A percentile compares a stretch with the other conserved stretches of the same genome.
These are phyloP conservation scores for Pythium graminicola DNA, from an alignment of 352 stramenopile genomes.

Conservation along the genomic window DNA sequence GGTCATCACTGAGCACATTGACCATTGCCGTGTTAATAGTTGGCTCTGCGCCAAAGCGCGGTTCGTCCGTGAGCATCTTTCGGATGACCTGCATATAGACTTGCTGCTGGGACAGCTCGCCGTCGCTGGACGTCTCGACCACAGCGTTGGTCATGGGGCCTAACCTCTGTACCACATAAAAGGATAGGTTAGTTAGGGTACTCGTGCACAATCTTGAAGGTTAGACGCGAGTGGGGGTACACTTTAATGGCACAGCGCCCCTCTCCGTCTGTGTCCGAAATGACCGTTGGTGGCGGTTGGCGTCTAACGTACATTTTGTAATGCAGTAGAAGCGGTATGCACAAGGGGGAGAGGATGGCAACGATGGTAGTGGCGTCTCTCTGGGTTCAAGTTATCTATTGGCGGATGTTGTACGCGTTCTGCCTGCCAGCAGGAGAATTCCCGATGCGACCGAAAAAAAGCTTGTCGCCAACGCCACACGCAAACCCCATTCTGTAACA, in stretches of 20 bases:
- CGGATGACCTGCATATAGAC: constrained; percentile 28
- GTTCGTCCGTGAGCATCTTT: constrained; percentile 48
- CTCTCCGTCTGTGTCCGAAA: not conserved
- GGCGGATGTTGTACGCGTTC: too few relatives aligned
- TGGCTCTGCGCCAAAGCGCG: constrained; percentile 13
- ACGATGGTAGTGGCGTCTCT: too few relatives aligned
- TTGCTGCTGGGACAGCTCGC: constrained; percentile 28
- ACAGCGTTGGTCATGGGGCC: constrained; percentile 13
- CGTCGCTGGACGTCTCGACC: constrained; percentile 1
- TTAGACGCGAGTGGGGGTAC: too few relatives aligned
- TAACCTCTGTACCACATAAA: constrained; percentile 1
- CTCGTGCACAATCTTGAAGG: too few relatives aligned
- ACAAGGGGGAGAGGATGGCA: too few relatives aligned
- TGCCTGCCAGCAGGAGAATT: not conserved
- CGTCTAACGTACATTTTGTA: not conserved
- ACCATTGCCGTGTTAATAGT: constrained; percentile 48
- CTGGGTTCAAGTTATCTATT: too few relatives aligned
- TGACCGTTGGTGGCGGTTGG: not conserved
- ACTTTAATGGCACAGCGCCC: not conserved
- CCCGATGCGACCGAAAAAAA: constrained; percentile 8
- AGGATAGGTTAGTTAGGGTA: not conserved
- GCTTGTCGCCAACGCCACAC: constrained; percentile 8
- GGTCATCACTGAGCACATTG: constrained; percentile 55
- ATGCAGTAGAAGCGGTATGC: not conserved
- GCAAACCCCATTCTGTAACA: constrained; percentile 17